These are phyloP conservation scores for Hydnum rufescens DNA, from an alignment of 768 basidiomycete species.

Conservation along the genomic window DNA sequence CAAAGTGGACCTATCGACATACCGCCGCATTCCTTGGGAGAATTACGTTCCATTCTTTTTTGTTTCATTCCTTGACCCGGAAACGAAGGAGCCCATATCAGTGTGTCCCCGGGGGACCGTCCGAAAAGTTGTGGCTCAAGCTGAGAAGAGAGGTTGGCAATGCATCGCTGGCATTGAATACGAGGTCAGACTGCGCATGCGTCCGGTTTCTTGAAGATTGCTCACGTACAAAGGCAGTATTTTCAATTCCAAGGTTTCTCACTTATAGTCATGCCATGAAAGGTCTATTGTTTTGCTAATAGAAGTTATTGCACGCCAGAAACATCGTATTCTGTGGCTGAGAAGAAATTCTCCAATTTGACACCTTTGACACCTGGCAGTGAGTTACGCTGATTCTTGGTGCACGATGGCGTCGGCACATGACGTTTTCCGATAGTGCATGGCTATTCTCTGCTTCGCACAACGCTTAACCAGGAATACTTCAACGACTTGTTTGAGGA, in stretches of 20 bases:
- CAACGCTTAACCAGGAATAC: slow-evolving; percentile 74
- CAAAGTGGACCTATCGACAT: slow-evolving; percentile 67
- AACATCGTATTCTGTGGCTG: slow-evolving; percentile 50
- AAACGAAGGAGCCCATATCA: slow-evolving; percentile 50
- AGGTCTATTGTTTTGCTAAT: background rate
- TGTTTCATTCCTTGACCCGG: slow-evolving; percentile 75
- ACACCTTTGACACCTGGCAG: slow-evolving; percentile 82
- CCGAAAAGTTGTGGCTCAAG: slow-evolving; percentile 33
- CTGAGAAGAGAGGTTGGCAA: slow-evolving; percentile 29
- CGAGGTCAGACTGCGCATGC: slow-evolving; percentile 33
- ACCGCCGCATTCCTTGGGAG: slow-evolving; percentile 83
- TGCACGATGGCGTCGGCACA: background rate
- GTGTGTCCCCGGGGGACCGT: slow-evolving; percentile 81
- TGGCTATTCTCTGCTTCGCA: slow-evolving; percentile 83
- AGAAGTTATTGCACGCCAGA: slow-evolving; percentile 27
- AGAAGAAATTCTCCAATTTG: slow-evolving; percentile 61
- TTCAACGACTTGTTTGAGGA: slow-evolving; percentile 78
- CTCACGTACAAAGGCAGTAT: slow-evolving; percentile 28
- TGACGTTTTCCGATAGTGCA: slow-evolving; percentile 42
- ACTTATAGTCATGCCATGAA: background rate
- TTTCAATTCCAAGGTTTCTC: slow-evolving; percentile 70
- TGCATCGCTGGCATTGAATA: slow-evolving; percentile 85
- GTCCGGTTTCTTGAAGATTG: background rate
- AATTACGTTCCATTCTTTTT: slow-evolving; percentile 84
- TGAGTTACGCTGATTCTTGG: slow-evolving; percentile 24